These are phyloP conservation scores for Saccharomyces kudriavzevii DNA, from an alignment of 805 yeast species.

Conservation along the genomic window DNA sequence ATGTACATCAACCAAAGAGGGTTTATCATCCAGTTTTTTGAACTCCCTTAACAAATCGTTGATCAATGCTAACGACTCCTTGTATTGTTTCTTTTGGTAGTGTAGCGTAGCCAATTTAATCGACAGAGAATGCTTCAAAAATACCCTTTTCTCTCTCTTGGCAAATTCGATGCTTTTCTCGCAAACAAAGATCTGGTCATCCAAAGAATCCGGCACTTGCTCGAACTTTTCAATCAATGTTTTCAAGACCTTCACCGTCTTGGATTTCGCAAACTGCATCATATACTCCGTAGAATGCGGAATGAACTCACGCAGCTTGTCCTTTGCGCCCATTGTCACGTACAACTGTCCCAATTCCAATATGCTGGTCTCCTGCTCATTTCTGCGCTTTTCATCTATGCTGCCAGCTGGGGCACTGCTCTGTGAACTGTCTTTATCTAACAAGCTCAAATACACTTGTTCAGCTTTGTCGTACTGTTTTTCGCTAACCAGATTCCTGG, in stretches of 20 bases:
- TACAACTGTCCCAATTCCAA: constrained; percentile 70
- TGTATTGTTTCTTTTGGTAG: constrained; percentile 55
- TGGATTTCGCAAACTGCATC: constrained; percentile 80
- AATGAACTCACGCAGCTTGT: constrained; percentile 53
- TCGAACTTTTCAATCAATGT: constrained; percentile 74
- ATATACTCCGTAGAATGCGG: constrained; percentile 62
- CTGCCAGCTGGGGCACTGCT: constrained; percentile 1
- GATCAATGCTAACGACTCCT: constrained; percentile 65
- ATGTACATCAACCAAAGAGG: constrained; percentile 92
- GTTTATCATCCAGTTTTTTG: constrained; percentile 90
- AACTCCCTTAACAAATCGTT: constrained; percentile 70
- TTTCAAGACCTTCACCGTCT: constrained; percentile 85
- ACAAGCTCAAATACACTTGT: constrained; percentile 43
- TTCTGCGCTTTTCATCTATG: constrained; percentile 36
- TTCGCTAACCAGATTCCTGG: constrained; percentile 48
- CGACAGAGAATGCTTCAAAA: constrained; percentile 81
- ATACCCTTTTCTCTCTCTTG: constrained; percentile 68
- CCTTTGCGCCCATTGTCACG: constrained; percentile 39
- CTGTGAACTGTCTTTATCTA: constrained; percentile 25
- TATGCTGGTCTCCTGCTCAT: constrained; percentile 60
- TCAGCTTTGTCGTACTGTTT: constrained; percentile 54
- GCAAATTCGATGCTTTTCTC: constrained; percentile 86
- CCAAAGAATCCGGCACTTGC: constrained; percentile 49
- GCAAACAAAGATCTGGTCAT: constrained; percentile 64
- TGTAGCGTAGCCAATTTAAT: constrained; percentile 72